Evolutionary conservation across 2,329 filamentous ascomycete species (phyloP).

Genomic region (Botrytis hyacinthi): DNA sequence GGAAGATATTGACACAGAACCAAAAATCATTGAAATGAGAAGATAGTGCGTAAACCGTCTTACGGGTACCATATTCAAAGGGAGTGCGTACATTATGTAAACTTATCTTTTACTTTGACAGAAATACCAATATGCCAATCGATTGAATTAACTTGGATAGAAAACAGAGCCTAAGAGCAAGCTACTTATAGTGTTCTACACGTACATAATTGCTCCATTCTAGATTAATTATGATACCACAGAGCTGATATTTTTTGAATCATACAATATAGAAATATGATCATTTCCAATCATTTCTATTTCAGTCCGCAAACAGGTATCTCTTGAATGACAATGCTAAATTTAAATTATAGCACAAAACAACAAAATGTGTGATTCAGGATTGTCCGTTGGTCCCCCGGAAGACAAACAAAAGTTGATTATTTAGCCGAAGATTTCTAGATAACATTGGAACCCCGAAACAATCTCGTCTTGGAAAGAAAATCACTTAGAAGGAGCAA

Average conservation of each 20-base stretch:
- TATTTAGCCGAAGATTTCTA: too few species aligned
- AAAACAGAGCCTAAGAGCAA: neutral
- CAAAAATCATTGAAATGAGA: neutral
- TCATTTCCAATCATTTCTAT: neutral
- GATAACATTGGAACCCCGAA: neutral
- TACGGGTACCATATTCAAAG: too few species aligned
- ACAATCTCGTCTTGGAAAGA: neutral
- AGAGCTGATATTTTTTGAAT: neutral
- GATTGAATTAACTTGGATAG: too few species aligned
- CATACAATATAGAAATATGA: neutral
- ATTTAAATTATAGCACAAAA: neutral
- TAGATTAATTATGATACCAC: neutral
- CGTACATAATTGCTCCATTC: too few species aligned
- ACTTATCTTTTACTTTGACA: neutral
- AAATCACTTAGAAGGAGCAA: neutral
- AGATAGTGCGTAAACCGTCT: neutral
- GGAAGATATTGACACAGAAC: neutral
- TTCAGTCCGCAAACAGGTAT: neutral
- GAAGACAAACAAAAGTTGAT: neutral
- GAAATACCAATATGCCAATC: neutral
- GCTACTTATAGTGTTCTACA: neutral
- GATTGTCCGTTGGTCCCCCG: rapidly evolving
- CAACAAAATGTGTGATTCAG: neutral
- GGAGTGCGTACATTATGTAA: neutral
- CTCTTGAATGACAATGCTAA: neutral